Conservation (phyloP, 352 stramenopile genomes). For the Globisporangium parvum region DNA sequence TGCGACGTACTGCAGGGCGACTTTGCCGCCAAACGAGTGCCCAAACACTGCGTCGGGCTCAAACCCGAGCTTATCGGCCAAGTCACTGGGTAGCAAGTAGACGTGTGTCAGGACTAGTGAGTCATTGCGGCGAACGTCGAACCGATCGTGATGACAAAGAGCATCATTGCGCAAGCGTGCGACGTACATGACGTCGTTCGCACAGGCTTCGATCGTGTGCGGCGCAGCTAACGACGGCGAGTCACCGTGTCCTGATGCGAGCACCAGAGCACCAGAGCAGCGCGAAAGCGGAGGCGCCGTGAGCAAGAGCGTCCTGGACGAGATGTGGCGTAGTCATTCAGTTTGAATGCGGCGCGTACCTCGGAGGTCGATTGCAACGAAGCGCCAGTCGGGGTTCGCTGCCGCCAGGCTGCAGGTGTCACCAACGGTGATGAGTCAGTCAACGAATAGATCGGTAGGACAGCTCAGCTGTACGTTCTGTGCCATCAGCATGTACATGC, state of each 20-base stretch:
- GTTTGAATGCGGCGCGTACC: conserved; percentile 22
- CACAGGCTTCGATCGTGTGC: conserved; percentile 60
- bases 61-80: conserved; percentile 44
- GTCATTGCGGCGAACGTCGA: too few relatives aligned
- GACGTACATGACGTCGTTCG: conserved; percentile 59
- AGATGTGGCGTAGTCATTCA: too few relatives aligned
- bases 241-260: conserved; percentile 51
- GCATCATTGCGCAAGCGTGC: not conserved
- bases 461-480: not conserved
- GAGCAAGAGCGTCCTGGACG: not conserved
- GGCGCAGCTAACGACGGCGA: conserved; percentile 58
- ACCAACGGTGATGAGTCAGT: not conserved
- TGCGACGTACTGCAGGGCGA: conserved; percentile 64
- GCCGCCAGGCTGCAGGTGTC: conserved; percentile 37
- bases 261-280: not conserved
- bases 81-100: conserved; percentile 19
- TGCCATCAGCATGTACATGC: not conserved
- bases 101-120: too few relatives aligned
- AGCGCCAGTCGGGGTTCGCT: conserved; percentile 58
- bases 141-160: not conserved
- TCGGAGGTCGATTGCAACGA: conserved; percentile 60
- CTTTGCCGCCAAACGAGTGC: conserved; percentile 79
- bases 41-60: conserved; percentile 57
- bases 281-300: not conserved
- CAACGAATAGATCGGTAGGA: too few relatives aligned